A percentile compares a stretch with the other conserved stretches of the same genome.
phyloP scores from a whole-genome alignment of 2,329 filamentous ascomycete genomes.

The Gnomoniopsis sp. region DNA sequence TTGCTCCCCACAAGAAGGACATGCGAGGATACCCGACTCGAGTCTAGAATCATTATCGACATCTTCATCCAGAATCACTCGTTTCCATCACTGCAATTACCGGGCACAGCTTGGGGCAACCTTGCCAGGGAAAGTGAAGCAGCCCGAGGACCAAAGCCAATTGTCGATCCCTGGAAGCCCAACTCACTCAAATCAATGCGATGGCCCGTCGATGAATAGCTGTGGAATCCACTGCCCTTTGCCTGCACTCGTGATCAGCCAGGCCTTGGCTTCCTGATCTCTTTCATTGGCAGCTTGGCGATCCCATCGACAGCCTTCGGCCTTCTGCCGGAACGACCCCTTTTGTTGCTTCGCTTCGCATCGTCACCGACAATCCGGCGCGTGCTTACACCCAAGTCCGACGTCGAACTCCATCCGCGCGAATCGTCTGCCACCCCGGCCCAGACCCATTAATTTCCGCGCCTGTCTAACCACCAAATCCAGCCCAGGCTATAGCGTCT shows the following conservation, averaged over 20 bases:
- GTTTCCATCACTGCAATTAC: constrained; percentile 5
- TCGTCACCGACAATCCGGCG: background rate
- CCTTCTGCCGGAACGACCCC: background rate
- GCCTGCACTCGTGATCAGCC: background rate
- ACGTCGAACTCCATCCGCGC: background rate
- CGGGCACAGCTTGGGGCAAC: constrained; percentile 7
- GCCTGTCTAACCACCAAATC: background rate
- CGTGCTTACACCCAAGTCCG: background rate
- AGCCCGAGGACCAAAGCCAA: background rate
- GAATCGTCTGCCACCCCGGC: background rate
- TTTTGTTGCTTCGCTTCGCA: background rate
- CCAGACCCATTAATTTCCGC: background rate
- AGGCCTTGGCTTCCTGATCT: background rate
- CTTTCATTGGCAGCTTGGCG: constrained; percentile 11
- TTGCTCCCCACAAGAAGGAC: background rate
- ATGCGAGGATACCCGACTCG: background rate
- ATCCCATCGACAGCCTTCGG: background rate
- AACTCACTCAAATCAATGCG: constrained; percentile 2
- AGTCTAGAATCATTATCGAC: background rate
- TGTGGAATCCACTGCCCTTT: background rate
- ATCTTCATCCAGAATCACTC: constrained; percentile 5
- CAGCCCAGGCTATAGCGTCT: background rate
- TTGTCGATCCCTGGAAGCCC: background rate
- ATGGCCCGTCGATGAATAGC: constrained; percentile 16
- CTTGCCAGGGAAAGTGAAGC: background rate